Conservation (phyloP, 1,284 basidiomycete species). For the Malassezia restricta region DNA sequence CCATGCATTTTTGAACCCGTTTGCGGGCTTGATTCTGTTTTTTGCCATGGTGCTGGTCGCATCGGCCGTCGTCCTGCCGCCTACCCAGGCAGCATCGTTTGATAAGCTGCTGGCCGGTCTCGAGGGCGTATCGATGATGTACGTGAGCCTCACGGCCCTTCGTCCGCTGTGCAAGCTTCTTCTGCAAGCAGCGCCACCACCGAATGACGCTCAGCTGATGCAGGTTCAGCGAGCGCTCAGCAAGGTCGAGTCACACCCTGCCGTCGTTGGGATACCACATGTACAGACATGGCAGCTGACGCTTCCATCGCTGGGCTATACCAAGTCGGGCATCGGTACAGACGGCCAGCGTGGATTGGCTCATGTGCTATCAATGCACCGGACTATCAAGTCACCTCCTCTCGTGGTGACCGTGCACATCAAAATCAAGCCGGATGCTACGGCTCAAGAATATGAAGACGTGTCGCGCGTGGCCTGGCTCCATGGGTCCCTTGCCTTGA, state of each 20-base stretch:
- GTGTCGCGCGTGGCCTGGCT: constrained; percentile 40
- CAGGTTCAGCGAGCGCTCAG: constrained; percentile 24
- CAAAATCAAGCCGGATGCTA: constrained; percentile 23
- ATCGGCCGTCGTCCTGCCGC: constrained; percentile 29
- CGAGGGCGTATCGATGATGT: constrained; percentile 39
- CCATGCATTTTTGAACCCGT: constrained; percentile 36
- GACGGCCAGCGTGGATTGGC: constrained; percentile 22
- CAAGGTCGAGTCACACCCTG: constrained; percentile 28
- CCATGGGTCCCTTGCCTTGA: constrained; percentile 28
- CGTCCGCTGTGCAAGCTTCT: constrained; percentile 37
- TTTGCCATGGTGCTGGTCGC: constrained; percentile 30
- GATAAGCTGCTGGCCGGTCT: constrained; percentile 43
- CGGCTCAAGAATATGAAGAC: constrained; percentile 29
- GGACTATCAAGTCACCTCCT: constrained; percentile 29
- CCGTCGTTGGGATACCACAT: constrained; percentile 27
- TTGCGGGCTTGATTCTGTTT: constrained; percentile 39
- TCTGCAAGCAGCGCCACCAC: constrained; percentile 34
- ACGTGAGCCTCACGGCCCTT: constrained; percentile 33
- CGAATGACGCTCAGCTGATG: constrained; percentile 14
- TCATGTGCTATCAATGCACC: constrained; percentile 15
- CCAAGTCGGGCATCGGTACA: constrained; percentile 8
- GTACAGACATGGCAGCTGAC: constrained; percentile 42
- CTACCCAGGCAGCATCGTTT: constrained; percentile 35
- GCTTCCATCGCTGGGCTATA: constrained; percentile 29
- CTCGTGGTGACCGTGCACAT: constrained; percentile 33